Evolutionary conservation across 176 grass and related monocot genomes (phyloP).

Genomic region (Ensete ventricosum): DNA sequence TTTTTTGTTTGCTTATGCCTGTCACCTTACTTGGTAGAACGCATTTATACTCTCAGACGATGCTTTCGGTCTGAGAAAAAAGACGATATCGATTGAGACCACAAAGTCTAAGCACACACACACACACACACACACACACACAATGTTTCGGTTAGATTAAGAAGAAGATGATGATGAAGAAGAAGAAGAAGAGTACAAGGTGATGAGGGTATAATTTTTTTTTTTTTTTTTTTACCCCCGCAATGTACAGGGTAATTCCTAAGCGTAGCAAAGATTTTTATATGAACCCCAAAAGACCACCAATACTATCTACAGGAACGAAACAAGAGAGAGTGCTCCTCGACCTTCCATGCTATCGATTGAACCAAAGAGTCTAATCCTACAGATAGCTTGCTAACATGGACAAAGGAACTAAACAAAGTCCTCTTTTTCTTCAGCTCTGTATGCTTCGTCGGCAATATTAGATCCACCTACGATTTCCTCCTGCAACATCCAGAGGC

Average conservation of each 20-base stretch:
- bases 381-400: conserved; percentile 47
- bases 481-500: conserved; percentile 17
- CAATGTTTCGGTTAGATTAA: too few species aligned
- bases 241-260: neutral
- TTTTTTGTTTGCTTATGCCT: too few species aligned
- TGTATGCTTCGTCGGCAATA: conserved; percentile 43
- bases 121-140: too few species aligned
- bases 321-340: neutral
- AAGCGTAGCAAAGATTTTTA: neutral
- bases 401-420: conserved; percentile 67
- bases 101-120: too few species aligned
- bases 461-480: conserved; percentile 25
- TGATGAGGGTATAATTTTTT: neutral
- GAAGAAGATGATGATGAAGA: too few species aligned
- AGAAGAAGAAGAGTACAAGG: too few species aligned
- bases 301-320: neutral
- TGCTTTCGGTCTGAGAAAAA: too few species aligned
- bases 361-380: neutral
- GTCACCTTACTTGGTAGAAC: too few species aligned
- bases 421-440: conserved; percentile 63
- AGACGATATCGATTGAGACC: too few species aligned
- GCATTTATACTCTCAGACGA: too few species aligned
- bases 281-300: neutral
- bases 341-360: neutral
- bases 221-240: too few species aligned